phyloP scores from a whole-genome alignment of 495 filamentous ascomycete genomes.

The Neurospora hispaniola region DNA sequence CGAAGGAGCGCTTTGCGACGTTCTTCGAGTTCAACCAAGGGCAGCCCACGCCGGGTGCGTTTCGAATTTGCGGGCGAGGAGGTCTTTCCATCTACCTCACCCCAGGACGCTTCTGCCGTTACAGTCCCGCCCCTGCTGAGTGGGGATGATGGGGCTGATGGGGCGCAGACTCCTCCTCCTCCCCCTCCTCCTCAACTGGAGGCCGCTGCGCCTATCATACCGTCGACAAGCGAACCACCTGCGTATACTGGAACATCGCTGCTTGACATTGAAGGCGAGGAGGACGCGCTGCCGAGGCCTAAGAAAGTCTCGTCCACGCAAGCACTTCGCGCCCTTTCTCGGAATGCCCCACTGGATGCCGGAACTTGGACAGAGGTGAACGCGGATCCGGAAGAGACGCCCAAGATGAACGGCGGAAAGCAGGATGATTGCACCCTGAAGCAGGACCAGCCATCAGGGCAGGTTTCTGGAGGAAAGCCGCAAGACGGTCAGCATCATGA shows the following conservation, averaged over 20 bases:
- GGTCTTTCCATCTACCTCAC: slow-evolving; percentile 40
- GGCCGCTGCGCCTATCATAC: slow-evolving; percentile 12
- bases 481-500: not conserved
- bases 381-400: slow-evolving; percentile 23
- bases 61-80: slow-evolving; percentile 43
- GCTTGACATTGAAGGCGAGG: slow-evolving; percentile 27
- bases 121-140: not conserved
- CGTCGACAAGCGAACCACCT: slow-evolving; percentile 14
- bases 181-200: slow-evolving; percentile 5
- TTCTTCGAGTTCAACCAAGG: slow-evolving; percentile 33
- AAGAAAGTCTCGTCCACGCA: slow-evolving; percentile 39
- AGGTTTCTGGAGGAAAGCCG: not conserved
- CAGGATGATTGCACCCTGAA: not conserved
- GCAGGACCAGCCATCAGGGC: not conserved
- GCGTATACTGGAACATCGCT: slow-evolving; percentile 14
- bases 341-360: slow-evolving; percentile 29
- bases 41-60: slow-evolving; percentile 43
- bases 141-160: slow-evolving; percentile 4
- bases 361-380: slow-evolving; percentile 35
- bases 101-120: slow-evolving; percentile 13
- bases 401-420: slow-evolving; percentile 17
- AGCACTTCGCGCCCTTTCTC: slow-evolving; percentile 31
- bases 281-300: slow-evolving; percentile 28
- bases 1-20: slow-evolving; percentile 41
- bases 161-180: slow-evolving; percentile 5